A percentile compares a stretch with the other conserved stretches of the same genome.
Conservation (phyloP, 352 stramenopile genomes). For the Phytophthora nicotianae region DNA sequence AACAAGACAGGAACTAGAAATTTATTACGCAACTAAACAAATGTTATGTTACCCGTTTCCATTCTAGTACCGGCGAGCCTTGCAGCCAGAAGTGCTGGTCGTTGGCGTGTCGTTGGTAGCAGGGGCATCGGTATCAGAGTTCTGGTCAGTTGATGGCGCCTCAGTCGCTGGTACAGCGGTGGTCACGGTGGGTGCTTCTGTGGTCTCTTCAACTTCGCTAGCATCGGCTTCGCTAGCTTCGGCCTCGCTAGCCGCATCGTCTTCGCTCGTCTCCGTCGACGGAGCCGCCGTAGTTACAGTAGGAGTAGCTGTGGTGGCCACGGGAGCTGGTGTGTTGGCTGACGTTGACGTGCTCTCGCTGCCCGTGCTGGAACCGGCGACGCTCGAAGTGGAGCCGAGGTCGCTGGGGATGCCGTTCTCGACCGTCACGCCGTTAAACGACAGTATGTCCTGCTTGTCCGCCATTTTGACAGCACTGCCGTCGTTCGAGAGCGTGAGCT, state of each 20-base stretch:
- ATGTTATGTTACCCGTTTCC: slow-evolving; percentile 5
- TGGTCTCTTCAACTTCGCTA: slow-evolving; percentile 11
- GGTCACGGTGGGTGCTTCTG: slow-evolving; percentile 7
- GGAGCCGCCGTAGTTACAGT: slow-evolving; percentile 14
- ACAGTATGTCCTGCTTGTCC: slow-evolving; percentile 56
- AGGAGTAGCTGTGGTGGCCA: slow-evolving; percentile 18
- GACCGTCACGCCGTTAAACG: slow-evolving; percentile 71
- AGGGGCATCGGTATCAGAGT: background rate
- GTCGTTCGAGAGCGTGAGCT: slow-evolving; percentile 71
- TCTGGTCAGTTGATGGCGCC: slow-evolving; percentile 2
- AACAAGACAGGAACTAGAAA: slow-evolving; percentile 2
- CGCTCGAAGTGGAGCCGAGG: slow-evolving; percentile 22
- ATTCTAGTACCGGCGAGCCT: slow-evolving; percentile 39
- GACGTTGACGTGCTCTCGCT: slow-evolving; percentile 23
- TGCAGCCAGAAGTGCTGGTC: slow-evolving; percentile 33
- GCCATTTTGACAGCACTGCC: slow-evolving; percentile 55
- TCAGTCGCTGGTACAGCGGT: slow-evolving; percentile 5
- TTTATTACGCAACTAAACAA: slow-evolving; percentile 26
- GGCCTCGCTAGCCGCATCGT: background rate
- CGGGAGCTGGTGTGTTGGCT: slow-evolving; percentile 15
- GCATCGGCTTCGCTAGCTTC: slow-evolving; percentile 2
- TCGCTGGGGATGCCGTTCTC: slow-evolving; percentile 48
- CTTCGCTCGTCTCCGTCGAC: slow-evolving; percentile 9
- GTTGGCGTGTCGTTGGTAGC: slow-evolving; percentile 25
- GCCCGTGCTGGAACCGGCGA: slow-evolving; percentile 14